Conservation (phyloP, 345 rosid species). For the Rubroshorea leprosula region DNA sequence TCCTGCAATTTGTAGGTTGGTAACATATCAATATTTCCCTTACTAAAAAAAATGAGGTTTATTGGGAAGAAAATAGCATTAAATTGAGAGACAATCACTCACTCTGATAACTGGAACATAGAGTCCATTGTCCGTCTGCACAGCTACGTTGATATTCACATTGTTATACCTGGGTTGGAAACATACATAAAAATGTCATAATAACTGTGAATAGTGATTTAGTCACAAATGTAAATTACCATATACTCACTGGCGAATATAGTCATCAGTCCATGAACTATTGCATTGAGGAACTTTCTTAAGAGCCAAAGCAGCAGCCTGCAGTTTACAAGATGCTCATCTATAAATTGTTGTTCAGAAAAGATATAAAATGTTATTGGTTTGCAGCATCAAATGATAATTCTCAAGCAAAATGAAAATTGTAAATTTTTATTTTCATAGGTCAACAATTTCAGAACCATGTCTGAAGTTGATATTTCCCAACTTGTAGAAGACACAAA, state of each 20-base stretch:
- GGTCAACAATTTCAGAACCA: not conserved
- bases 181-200: constrained; percentile 9
- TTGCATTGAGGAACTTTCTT: constrained; percentile 96
- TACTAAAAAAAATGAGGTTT: not conserved
- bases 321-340: constrained; percentile 13
- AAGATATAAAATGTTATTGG: no score
- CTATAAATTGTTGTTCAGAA: constrained; percentile 1
- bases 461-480: not conserved
- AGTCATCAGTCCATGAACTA: constrained; percentile 94
- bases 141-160: constrained; percentile 89
- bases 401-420: no score
- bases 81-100: constrained; percentile 17
- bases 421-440: no score
- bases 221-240: not conserved
- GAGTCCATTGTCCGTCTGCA: constrained; percentile 94
- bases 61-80: not conserved
- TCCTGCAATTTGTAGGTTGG: constrained; percentile 40
- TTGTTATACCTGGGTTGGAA: constrained; percentile 54
- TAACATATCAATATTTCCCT: not conserved
- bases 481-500: not conserved
- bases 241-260: constrained; percentile 81
- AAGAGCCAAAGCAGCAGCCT: constrained; percentile 98
- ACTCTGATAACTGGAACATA: constrained; percentile 95
- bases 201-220: not conserved
- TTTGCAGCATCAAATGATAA: no score